phyloP scores from a whole-genome alignment of 129 eudicot genomes.

The Tagetes erecta region DNA sequence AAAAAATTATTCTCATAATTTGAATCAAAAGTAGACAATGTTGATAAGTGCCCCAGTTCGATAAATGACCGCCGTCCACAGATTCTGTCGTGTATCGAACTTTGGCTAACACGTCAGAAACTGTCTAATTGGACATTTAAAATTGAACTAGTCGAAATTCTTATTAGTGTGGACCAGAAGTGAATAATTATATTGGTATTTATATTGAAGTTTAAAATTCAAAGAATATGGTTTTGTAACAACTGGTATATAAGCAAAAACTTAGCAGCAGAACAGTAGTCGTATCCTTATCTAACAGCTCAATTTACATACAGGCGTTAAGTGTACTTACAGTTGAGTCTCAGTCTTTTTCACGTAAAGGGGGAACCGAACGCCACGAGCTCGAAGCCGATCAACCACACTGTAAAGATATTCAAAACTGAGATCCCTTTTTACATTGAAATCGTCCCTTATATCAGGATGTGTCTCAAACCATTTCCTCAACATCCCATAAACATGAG shows the following conservation, averaged over 20 bases:
- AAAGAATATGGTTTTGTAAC: not conserved
- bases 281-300: not conserved
- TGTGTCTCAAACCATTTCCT: slow-evolving; percentile 78
- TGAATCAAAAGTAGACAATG: no score
- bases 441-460: slow-evolving; percentile 77
- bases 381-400: slow-evolving; percentile 65
- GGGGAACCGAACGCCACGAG: slow-evolving; percentile 59
- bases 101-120: no score
- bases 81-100: no score
- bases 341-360: slow-evolving; percentile 48
- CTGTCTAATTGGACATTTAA: not conserved
- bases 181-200: not conserved
- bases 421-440: slow-evolving; percentile 58
- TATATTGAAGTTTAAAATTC: not conserved
- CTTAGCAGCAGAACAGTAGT: not conserved
- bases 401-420: slow-evolving; percentile 75
- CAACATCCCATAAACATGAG: slow-evolving; percentile 77
- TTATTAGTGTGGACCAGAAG: not conserved
- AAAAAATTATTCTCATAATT: no score
- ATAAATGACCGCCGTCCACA: no score
- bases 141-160: not conserved
- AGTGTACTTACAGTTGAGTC: not conserved
- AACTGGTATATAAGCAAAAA: not conserved
- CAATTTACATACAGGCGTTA: not conserved
- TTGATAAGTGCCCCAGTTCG: no score